phyloP scores from a whole-genome alignment of 768 basidiomycete genomes.

The Xerocomellus intermedius region DNA sequence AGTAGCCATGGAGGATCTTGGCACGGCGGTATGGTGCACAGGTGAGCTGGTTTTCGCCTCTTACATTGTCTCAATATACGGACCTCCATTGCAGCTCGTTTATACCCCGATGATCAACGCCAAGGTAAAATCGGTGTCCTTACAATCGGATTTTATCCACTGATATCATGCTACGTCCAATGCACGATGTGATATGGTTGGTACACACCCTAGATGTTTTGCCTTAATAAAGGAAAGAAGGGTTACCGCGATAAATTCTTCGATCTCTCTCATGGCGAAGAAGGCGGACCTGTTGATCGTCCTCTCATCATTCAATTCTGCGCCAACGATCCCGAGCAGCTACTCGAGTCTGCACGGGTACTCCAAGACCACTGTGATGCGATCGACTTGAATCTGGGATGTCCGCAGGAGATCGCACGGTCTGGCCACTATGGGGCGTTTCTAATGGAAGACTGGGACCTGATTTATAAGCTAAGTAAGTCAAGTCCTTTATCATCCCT shows the following conservation, averaged over 20 bases:
- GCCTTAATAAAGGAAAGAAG: slow-evolving; percentile 34
- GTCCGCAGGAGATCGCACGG: slow-evolving; percentile 94
- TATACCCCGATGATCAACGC: slow-evolving; percentile 99
- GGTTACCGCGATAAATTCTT: slow-evolving; percentile 64
- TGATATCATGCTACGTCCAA: neutral
- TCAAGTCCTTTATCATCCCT: slow-evolving; percentile 6
- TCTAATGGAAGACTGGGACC: slow-evolving; percentile 92
- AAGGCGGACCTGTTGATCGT: slow-evolving; percentile 73
- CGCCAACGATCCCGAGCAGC: slow-evolving; percentile 78
- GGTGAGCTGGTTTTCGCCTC: slow-evolving; percentile 35
- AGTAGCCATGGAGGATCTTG: slow-evolving; percentile 85
- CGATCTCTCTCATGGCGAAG: slow-evolving; percentile 69
- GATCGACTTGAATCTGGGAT: slow-evolving; percentile 90
- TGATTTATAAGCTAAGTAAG: slow-evolving; percentile 78
- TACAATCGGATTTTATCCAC: neutral
- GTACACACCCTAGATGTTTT: slow-evolving; percentile 53
- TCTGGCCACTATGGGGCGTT: slow-evolving; percentile 87
- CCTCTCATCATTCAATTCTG: slow-evolving; percentile 94
- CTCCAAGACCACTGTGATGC: slow-evolving; percentile 86
- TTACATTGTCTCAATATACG: too few relatives aligned
- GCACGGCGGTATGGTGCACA: slow-evolving; percentile 82
- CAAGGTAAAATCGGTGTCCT: slow-evolving; percentile 46
- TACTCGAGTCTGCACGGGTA: slow-evolving; percentile 73
- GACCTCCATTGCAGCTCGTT: slow-evolving; percentile 51
- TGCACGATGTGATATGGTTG: neutral